Base-by-base conservation (phyloP, 345 rosid species). In the Citropsis articulata region DNA sequence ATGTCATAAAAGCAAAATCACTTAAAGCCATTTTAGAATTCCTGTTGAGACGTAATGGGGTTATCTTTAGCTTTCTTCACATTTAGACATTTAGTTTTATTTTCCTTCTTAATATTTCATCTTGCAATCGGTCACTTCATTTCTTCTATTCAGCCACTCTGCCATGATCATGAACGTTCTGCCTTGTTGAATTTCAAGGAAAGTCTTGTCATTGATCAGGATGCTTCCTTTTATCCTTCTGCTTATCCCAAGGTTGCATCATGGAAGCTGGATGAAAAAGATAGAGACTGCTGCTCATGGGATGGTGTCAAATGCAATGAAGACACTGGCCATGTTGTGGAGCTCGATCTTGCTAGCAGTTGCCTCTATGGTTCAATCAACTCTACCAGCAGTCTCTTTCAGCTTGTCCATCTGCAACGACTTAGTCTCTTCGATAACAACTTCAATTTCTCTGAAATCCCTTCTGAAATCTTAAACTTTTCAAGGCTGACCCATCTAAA, bases 401-500 rank as follows among this genome's bases (percentile, higher is more conserved):
- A 61, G 9, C 77, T 74, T 24, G 77, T 75, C 42, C 69, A 75
- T 48, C 71, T 76, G 27, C 31, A 48, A 61, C 14, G 77, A 68
- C 77, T 73, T 21, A 62, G 18, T 50, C 77, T 73, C 7, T 28
- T 50, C 7, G 19, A 74, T 28, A 74, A 74, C 27, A 3, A 40
- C 16, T 74, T 74, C 69, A 74, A 8, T 19, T 9, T 9, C 8
- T 73, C 66, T 21, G 7, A 73, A 36, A 73, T 73, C 19, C 76
- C 66, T 6, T 57, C 66, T 1, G 25, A 12, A 33, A 53, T 73
- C 25, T 4, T 0, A 18, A 50, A 60, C 5, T 64, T 73, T 59
- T 57, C 66, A 2, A 73, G 31, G 50, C 27, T 73, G 6, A 13
- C 66, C 22, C 21, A 60, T 57, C 33, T 57, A 19, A 57, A 73